Conservation (phyloP, 1,284 basidiomycete species). For the Ustilago bromivora region DNA sequence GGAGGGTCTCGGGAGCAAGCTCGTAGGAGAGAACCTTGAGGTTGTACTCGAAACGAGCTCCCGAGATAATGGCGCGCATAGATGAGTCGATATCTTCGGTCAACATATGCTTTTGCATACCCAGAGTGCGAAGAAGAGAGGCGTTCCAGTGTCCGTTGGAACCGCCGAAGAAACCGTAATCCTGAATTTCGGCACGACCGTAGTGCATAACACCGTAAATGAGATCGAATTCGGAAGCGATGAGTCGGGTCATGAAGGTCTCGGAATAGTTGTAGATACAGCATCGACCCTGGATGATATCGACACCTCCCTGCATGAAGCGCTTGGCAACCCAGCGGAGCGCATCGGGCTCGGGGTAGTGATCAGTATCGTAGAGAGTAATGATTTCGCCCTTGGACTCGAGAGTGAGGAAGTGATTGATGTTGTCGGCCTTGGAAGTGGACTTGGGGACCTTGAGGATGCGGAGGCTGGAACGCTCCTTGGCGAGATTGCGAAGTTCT, state of each 20-base stretch:
- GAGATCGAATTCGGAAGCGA: constrained; percentile 62
- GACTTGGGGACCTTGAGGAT: constrained; percentile 61
- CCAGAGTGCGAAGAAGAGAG: constrained; percentile 55
- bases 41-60: constrained; percentile 62
- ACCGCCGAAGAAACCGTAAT: constrained; percentile 63
- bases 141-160: constrained; percentile 66
- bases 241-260: constrained; percentile 52
- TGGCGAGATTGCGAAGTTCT: constrained; percentile 44
- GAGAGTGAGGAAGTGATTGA: constrained; percentile 61
- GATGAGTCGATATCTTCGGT: constrained; percentile 65
- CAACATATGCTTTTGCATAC: constrained; percentile 61
- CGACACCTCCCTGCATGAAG: constrained; percentile 60
- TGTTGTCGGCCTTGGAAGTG: constrained; percentile 61
- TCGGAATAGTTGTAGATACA: constrained; percentile 61
- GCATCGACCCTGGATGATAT: constrained; percentile 64
- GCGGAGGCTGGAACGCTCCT: constrained; percentile 47
- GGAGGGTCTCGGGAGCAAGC: constrained; percentile 56
- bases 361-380: constrained; percentile 62
- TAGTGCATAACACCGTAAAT: constrained; percentile 63
- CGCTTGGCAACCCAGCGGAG: constrained; percentile 60
- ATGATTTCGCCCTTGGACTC: constrained; percentile 57
- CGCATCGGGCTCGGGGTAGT: constrained; percentile 58
- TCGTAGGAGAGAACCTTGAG: constrained; percentile 61
- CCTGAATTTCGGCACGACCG: constrained; percentile 59
- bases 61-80: constrained; percentile 61